Evolutionary conservation across 306 rosid genomes (phyloP).

Genomic region (Gastrolobium villosum): DNA sequence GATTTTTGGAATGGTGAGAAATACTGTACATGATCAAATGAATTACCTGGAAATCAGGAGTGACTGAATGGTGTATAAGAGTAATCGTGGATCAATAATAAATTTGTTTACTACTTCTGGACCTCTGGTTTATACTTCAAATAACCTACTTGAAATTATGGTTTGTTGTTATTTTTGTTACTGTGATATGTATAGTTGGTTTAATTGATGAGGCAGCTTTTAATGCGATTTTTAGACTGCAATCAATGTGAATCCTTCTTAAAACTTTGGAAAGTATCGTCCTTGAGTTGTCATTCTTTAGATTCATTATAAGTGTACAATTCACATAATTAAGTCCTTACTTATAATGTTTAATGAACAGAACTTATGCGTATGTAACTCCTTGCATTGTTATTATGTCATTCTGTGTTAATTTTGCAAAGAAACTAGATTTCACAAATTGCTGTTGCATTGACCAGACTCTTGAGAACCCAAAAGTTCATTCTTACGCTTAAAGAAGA

Average conservation of each 20-base stretch:
- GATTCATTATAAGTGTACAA: background rate
- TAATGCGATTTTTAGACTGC: background rate
- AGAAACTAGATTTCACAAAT: background rate
- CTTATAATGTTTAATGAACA: constrained; percentile 2
- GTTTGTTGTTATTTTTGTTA: background rate
- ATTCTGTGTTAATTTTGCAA: background rate
- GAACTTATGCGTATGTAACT: background rate
- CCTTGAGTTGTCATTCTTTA: constrained; percentile 11
- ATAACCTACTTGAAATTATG: background rate
- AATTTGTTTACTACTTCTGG: constrained; percentile 15
- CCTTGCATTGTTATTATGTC: constrained; percentile 5
- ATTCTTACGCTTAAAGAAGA: background rate
- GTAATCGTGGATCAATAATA: background rate
- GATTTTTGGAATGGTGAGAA: background rate
- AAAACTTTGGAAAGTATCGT: background rate
- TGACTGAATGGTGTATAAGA: background rate
- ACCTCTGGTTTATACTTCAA: background rate
- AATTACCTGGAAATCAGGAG: background rate
- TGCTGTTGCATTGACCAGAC: background rate
- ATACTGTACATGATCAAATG: background rate
- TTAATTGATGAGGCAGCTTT: constrained; percentile 1
- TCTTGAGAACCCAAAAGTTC: constrained; percentile 5
- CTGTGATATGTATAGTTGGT: background rate
- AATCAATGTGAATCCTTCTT: background rate
- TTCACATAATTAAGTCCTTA: background rate